Evolutionary conservation across 2,329 filamentous ascomycete genomes (phyloP).

Genomic region (Boeremia exigua): DNA sequence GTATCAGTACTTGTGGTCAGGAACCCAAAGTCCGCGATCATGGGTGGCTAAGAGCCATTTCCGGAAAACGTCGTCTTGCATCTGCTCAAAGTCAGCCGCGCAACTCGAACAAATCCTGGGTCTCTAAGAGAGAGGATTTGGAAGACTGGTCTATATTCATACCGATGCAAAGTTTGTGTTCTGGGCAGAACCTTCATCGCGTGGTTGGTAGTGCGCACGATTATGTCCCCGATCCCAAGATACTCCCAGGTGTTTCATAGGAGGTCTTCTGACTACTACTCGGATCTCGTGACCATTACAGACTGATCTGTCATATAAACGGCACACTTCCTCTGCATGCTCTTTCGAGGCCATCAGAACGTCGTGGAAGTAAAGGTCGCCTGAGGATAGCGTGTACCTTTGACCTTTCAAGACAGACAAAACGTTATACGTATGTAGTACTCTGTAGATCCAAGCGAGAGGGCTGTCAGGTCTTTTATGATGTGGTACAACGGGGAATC

Average conservation of each 20-base stretch:
- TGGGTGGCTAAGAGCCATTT: not conserved
- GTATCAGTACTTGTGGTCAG: not conserved
- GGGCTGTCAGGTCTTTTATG: no score
- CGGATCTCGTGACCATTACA: not conserved
- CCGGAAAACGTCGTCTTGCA: not conserved
- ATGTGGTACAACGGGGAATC: no score
- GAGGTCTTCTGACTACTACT: not conserved
- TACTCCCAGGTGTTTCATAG: not conserved
- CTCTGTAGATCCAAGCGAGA: not conserved
- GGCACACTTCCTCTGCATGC: not conserved
- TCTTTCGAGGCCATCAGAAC: not conserved
- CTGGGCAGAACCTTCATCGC: not conserved
- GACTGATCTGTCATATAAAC: not conserved
- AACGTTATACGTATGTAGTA: not conserved
- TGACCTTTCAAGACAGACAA: no score
- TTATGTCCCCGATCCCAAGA: not conserved
- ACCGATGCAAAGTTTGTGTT: not conserved
- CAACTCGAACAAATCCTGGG: not conserved
- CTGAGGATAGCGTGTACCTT: no score
- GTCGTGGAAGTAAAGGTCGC: not conserved
- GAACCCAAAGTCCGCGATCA: not conserved
- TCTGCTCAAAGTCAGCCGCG: not conserved
- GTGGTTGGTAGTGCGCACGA: not conserved
- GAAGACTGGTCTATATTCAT: not conserved
- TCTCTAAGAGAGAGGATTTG: not conserved